These are phyloP conservation scores for Myriangium duriaei DNA, from an alignment of 2,329 filamentous ascomycete genomes.

Conservation along the genomic window DNA sequence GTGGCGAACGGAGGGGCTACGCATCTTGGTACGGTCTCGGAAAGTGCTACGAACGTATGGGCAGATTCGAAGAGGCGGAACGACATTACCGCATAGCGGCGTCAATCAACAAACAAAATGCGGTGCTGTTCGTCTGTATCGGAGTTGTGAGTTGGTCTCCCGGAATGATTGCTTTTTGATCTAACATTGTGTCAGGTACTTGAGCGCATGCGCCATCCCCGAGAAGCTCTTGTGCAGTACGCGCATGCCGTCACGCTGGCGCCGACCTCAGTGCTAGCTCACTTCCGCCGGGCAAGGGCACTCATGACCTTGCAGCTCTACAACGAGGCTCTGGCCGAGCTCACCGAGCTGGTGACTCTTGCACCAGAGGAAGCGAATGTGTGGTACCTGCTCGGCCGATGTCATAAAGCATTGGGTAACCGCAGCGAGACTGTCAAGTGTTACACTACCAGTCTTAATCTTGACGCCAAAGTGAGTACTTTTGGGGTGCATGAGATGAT, in stretches of 20 bases:
- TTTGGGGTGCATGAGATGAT: not conserved
- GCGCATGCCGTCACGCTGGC: conserved; percentile 70
- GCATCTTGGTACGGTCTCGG: conserved; percentile 95
- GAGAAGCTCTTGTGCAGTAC: conserved; percentile 69
- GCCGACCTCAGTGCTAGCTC: conserved; percentile 66
- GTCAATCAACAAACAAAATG: conserved; percentile 84
- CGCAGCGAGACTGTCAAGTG: conserved; percentile 72
- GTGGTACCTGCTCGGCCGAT: conserved; percentile 81
- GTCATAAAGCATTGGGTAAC: conserved; percentile 47
- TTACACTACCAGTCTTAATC: conserved; percentile 85
- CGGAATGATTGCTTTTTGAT: not conserved
- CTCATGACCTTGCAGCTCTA: conserved; percentile 62
- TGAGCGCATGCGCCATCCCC: conserved; percentile 75
- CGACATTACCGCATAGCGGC: conserved; percentile 83
- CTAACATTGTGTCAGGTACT: conserved; percentile 32
- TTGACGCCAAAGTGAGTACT: conserved; percentile 78
- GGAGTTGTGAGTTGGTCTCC: conserved; percentile 49
- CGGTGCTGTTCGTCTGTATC: conserved; percentile 84
- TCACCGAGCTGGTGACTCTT: conserved; percentile 79
- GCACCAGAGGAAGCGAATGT: conserved; percentile 93
- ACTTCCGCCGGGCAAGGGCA: conserved; percentile 85
- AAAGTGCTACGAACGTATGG: conserved; percentile 47
- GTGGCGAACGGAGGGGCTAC: conserved; percentile 80
- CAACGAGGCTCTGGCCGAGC: conserved; percentile 63
- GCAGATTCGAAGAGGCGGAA: conserved; percentile 60